Conservation (phyloP, 768 basidiomycete species). For the Podaxis sp. region DNA sequence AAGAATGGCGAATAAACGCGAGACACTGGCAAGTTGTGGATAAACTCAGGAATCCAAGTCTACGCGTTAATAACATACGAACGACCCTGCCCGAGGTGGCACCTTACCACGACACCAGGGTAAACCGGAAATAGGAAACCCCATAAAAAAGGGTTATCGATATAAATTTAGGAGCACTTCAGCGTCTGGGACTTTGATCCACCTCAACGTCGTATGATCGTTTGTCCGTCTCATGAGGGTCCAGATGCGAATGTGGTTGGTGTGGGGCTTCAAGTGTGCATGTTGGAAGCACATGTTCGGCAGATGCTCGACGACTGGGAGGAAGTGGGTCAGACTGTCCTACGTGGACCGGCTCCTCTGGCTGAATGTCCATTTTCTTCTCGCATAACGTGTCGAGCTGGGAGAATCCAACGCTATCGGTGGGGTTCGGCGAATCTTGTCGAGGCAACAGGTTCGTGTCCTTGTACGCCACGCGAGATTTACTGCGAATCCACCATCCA, state of each 20-base stretch:
- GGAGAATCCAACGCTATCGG: constrained; percentile 12
- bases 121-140: too few species aligned
- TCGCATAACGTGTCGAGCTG: constrained; percentile 19
- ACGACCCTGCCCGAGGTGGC: too few species aligned
- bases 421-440: constrained; percentile 8
- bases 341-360: neutral
- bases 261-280: neutral
- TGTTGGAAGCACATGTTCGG: neutral
- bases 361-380: constrained; percentile 8
- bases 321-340: neutral
- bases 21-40: neutral
- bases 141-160: too few species aligned
- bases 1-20: neutral
- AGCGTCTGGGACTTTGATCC: too few species aligned
- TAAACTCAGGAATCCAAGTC: neutral
- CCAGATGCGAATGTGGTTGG: neutral
- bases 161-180: too few species aligned
- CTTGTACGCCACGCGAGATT: constrained; percentile 40
- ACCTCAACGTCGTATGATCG: neutral
- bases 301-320: neutral
- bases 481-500: constrained; percentile 42
- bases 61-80: too few species aligned
- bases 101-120: too few species aligned
- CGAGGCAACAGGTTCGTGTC: constrained; percentile 19
- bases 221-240: neutral